Evolutionary conservation across 2,329 filamentous ascomycete genomes (phyloP), one percentile per base, ranked within the genome.

Genomic region (Colletotrichum cuscutae): DNA sequence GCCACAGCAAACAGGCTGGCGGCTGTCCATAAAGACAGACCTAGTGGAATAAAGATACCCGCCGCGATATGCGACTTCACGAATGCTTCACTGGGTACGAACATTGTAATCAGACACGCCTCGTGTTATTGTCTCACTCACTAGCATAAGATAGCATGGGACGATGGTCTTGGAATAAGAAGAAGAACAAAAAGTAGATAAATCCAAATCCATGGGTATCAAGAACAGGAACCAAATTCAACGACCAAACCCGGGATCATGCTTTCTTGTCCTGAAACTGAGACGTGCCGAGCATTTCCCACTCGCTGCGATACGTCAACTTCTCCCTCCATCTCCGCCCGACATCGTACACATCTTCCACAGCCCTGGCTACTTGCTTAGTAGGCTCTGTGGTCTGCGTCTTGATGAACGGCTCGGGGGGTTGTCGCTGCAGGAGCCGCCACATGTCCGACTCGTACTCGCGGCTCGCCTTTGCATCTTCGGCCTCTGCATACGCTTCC

Each of bases 361-460:
- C 77, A 4, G 80, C 79, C 62, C 79, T 59, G 19, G 76, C 81
- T 13, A 78, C 79, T 42, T 78, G 77, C 32, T 77, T 76, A 28
- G 78, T 46, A 15, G 74, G 76, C 4, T 78, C 80, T 1, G 79
- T 79, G 24, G 80, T 77, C 6, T 78, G 78, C 30, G 77, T 73
- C 75, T 78, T 83, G 8, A 79, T 77, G 59, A 81, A 54, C 30
- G 80, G 80, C 70, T 77, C 77, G 0, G 82, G 83, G 2, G 84
- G 83, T 37, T 79, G 77, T 76, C 78, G 80, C 53, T 82, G 82
- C 24, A 89, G 72, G 19, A 88, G 70, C 11, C 78, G 76, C 87
- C 87, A 89, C 80, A 89, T 79, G 58, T 81, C 77, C 30, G 76
- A 73, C 75, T 89, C 87, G 37, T 85, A 86, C 28, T 79, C 76